These are phyloP conservation scores for Barnettozyma pratensis DNA, from an alignment of 805 yeast species.

Conservation along the genomic window DNA sequence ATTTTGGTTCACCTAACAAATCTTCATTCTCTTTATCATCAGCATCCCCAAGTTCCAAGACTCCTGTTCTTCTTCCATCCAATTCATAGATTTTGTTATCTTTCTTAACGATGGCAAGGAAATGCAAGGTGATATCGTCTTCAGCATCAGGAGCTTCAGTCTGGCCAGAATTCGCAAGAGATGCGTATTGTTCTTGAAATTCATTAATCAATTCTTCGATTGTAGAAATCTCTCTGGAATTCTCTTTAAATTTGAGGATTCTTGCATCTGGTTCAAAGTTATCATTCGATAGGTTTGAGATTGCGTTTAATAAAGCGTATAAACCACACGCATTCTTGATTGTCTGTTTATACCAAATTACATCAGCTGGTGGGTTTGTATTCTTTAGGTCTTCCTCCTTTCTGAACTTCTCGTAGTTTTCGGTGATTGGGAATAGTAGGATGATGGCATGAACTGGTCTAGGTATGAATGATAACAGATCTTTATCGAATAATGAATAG, in stretches of 20 bases:
- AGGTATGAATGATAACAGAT: conserved; percentile 74
- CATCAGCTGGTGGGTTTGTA: conserved; percentile 18
- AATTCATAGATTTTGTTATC: conserved; percentile 68
- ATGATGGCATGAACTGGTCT: conserved; percentile 73
- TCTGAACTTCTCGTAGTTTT: conserved; percentile 50
- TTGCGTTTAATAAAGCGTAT: conserved; percentile 74
- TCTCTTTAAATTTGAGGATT: conserved; percentile 15
- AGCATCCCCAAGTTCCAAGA: conserved; percentile 51
- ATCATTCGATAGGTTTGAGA: conserved; percentile 35
- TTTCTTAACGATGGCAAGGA: conserved; percentile 62
- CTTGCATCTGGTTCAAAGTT: conserved; percentile 11
- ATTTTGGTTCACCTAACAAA: conserved; percentile 45
- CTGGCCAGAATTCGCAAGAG: conserved; percentile 32
- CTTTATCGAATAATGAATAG: conserved; percentile 79
- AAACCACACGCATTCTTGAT: conserved; percentile 90
- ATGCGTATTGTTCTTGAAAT: conserved; percentile 40
- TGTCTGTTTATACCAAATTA: conserved; percentile 81
- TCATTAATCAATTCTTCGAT: conserved; percentile 38
- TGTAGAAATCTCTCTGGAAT: conserved; percentile 13
- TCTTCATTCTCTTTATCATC: conserved; percentile 32
- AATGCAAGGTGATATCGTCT: conserved; percentile 60
- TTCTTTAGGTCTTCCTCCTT: conserved; percentile 31
- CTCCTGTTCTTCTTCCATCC: conserved; percentile 84
- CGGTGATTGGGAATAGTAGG: conserved; percentile 78
- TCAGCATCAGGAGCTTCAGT: conserved; percentile 63